Evolutionary conservation across 805 yeast species (phyloP), one percentile per base, ranked within the genome.

Genomic region (Lipomyces japonicus): DNA sequence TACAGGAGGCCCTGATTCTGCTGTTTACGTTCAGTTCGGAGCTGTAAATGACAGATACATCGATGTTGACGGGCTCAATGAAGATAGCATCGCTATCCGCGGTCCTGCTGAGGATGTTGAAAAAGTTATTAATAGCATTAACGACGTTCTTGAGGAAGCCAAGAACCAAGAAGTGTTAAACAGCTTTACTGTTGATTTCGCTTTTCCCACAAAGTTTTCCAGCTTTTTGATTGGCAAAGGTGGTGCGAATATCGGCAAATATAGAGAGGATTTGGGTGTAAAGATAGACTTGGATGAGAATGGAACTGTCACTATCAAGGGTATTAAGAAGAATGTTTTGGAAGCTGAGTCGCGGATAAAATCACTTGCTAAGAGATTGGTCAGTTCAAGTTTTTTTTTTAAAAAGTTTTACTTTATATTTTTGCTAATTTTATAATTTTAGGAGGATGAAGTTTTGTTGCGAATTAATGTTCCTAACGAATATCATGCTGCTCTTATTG

Each of bases 181-280:
- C 48, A 71, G 74, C 39, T 75, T 70, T 59, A 63, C 76, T 16
- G 70, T 77, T 18, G 68, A 70, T 35, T 64, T 83, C 46, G 74
- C 72, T 26, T 81, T 88, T 64, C 95, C 96, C 55, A 68, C 80
- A 2, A 70, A 74, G 44, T 78, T 80, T 42, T 71, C 91, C 52
- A 77, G 93, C 25, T 81, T 93, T 69, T 74, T 95, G 46, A 88
- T 93, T 67, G 99, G 99, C 59, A 85, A 84, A 65, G 85, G 80
- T 53, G 98, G 99, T 48, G 71, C 86, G 38, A 80, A 81, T 64
- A 70, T 93, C 63, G 78, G 79, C 59, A 72, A 78, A 43, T 67
- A 88, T 53, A 76, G 84, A 56, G 86, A 84, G 7, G 84, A 85
- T 62, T 87, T 74, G 61, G 87, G 82, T 42, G 87, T 86, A 58